Evolutionary conservation across 2,329 filamentous ascomycete species (phyloP).

Genomic region (Neonectria faginata): DNA sequence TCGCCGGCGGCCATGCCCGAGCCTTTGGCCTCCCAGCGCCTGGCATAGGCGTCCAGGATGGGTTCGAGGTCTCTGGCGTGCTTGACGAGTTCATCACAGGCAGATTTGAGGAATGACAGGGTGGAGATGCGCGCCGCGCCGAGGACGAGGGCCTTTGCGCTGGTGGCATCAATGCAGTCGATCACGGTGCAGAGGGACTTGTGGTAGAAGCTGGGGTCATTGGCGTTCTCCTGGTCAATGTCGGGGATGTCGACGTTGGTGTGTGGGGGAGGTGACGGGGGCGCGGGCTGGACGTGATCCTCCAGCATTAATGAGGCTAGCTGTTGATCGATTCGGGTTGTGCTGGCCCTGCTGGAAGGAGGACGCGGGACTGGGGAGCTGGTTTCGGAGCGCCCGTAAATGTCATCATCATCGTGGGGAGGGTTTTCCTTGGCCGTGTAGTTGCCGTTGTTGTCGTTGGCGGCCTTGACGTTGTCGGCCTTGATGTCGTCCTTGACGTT

Average conservation of each 20-base stretch:
- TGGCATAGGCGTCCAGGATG: slow-evolving; percentile 32
- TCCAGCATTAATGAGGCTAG: neutral
- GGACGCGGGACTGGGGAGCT: neutral
- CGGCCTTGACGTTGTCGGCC: slow-evolving; percentile 16
- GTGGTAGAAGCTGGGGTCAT: slow-evolving; percentile 27
- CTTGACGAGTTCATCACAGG: slow-evolving; percentile 25
- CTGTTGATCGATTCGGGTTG: neutral
- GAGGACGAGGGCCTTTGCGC: slow-evolving; percentile 7
- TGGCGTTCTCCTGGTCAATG: slow-evolving; percentile 7
- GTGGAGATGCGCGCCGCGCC: slow-evolving; percentile 35
- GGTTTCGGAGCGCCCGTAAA: neutral
- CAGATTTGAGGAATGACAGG: slow-evolving; percentile 25
- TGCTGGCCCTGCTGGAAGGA: neutral
- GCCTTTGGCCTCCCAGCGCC: slow-evolving; percentile 28
- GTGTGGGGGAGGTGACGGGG: neutral
- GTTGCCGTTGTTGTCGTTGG: neutral
- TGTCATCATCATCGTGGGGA: neutral
- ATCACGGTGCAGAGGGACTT: slow-evolving; percentile 18
- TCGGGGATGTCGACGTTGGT: neutral
- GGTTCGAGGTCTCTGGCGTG: slow-evolving; percentile 33
- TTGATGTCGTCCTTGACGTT: neutral
- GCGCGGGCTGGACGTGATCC: neutral
- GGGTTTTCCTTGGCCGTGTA: neutral
- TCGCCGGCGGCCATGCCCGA: slow-evolving; percentile 23
- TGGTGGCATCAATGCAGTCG: slow-evolving; percentile 7